These are phyloP conservation scores for Henningerozyma blattae DNA, from an alignment of 805 yeast genomes.

Conservation along the genomic window DNA sequence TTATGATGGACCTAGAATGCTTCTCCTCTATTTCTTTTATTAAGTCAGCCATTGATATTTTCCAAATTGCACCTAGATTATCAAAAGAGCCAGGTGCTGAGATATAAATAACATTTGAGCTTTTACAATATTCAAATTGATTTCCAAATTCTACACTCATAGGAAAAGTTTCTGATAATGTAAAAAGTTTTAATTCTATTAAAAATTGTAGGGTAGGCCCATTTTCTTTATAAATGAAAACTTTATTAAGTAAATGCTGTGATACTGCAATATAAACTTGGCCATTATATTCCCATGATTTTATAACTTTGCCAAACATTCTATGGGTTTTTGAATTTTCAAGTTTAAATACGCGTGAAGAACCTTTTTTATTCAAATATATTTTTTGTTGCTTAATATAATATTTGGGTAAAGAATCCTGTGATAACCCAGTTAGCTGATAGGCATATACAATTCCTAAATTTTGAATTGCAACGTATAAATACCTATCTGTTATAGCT, in stretches of 20 bases:
- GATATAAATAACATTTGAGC: slow-evolving; percentile 20
- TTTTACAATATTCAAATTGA: slow-evolving; percentile 7
- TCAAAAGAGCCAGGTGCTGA: slow-evolving; percentile 31
- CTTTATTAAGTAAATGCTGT: slow-evolving; percentile 12
- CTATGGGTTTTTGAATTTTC: slow-evolving; percentile 11
- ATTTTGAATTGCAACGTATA: slow-evolving; percentile 14
- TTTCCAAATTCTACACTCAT: slow-evolving; percentile 26
- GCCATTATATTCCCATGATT: slow-evolving; percentile 6
- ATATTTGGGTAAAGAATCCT: slow-evolving; percentile 10
- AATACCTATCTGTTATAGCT: slow-evolving; percentile 5
- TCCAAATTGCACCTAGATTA: slow-evolving; percentile 35
- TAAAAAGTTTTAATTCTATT: slow-evolving; percentile 3
- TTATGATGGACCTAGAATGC: background rate
- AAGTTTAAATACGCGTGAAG: slow-evolving; percentile 4
- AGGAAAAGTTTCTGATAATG: slow-evolving; percentile 9
- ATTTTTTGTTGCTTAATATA: slow-evolving; percentile 5
- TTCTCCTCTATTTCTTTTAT: slow-evolving; percentile 2
- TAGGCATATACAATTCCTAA: slow-evolving; percentile 12
- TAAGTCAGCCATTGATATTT: slow-evolving; percentile 17
- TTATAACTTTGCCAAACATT: slow-evolving; percentile 13
- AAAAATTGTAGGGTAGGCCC: slow-evolving; percentile 5
- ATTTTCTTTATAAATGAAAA: slow-evolving; percentile 12
- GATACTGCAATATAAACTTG: slow-evolving; percentile 11
- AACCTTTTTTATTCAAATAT: slow-evolving; percentile 3
- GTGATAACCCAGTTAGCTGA: too few relatives aligned